Percentiles rank a stretch among this genome's conserved stretches.
These are phyloP conservation scores for Hypoxylon fuscum DNA, from an alignment of 495 filamentous ascomycete genomes.

Conservation along the genomic window DNA sequence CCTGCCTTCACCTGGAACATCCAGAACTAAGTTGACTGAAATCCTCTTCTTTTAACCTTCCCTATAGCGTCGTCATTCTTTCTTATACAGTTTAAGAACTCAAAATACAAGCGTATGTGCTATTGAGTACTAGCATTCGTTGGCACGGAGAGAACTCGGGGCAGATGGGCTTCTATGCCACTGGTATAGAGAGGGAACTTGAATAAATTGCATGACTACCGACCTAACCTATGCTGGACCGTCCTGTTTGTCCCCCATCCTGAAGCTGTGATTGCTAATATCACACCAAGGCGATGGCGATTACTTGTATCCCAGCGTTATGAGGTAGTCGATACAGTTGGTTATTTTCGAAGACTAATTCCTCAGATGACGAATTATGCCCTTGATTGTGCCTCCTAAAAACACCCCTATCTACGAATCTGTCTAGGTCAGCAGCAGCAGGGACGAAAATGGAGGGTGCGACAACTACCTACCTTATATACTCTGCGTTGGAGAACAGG, in stretches of 20 bases:
- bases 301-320: too few relatives aligned
- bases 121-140: background rate
- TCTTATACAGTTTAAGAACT: background rate
- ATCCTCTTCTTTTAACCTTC: background rate
- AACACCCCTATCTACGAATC: too few relatives aligned
- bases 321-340: too few relatives aligned
- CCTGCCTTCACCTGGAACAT: conserved; percentile 5
- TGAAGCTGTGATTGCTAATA: too few relatives aligned
- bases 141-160: background rate
- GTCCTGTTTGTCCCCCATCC: background rate
- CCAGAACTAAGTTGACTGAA: background rate
- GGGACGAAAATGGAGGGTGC: too few relatives aligned
- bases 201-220: background rate
- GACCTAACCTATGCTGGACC: background rate
- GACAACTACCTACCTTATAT: too few relatives aligned
- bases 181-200: background rate
- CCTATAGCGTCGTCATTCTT: background rate
- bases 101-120: background rate
- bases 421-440: too few relatives aligned
- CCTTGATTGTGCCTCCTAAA: too few relatives aligned
- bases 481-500: too few relatives aligned
- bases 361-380: too few relatives aligned
- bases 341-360: too few relatives aligned
- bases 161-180: background rate
- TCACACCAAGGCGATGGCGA: too few relatives aligned